Percentiles rank a stretch among this genome's conserved stretches.
Conservation (phyloP, 2,329 filamentous ascomycete species). For the Talaromyces piceae region DNA sequence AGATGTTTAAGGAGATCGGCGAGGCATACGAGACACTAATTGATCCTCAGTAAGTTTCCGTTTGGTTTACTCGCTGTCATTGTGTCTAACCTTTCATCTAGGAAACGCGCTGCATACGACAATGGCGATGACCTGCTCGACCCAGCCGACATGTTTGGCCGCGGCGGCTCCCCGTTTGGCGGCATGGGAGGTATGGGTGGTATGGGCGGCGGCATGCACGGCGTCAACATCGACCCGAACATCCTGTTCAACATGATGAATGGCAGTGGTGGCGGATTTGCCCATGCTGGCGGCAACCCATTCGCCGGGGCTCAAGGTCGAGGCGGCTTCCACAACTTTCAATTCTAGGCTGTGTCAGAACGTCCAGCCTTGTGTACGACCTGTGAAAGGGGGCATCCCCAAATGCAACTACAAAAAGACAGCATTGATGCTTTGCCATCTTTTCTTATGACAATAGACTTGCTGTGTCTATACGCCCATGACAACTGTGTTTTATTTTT, state of each 20-base stretch:
- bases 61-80: constrained; percentile 5
- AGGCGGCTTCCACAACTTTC: constrained; percentile 50
- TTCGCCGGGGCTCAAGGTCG: constrained; percentile 30
- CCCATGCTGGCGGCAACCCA: constrained; percentile 45
- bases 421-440: not conserved
- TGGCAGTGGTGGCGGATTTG: constrained; percentile 43
- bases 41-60: constrained; percentile 69
- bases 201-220: constrained; percentile 31
- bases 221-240: constrained; percentile 60
- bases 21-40: constrained; percentile 95
- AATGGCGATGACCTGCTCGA: constrained; percentile 88
- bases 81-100: constrained; percentile 25
- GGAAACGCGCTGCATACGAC: constrained; percentile 84
- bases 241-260: constrained; percentile 82
- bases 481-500: not conserved
- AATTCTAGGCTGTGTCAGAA: constrained; percentile 43
- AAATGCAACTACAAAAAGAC: not conserved
- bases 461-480: not conserved
- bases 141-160: constrained; percentile 75
- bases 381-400: no score
- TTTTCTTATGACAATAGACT: not conserved
- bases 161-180: constrained; percentile 46
- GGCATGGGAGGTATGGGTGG: constrained; percentile 49
- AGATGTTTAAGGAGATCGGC: constrained; percentile 94
- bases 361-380: no score